A percentile compares a stretch with the other conserved stretches of the same genome.
These are phyloP conservation scores for Plantago major DNA, from an alignment of 257 asterid species.

Conservation along the genomic window DNA sequence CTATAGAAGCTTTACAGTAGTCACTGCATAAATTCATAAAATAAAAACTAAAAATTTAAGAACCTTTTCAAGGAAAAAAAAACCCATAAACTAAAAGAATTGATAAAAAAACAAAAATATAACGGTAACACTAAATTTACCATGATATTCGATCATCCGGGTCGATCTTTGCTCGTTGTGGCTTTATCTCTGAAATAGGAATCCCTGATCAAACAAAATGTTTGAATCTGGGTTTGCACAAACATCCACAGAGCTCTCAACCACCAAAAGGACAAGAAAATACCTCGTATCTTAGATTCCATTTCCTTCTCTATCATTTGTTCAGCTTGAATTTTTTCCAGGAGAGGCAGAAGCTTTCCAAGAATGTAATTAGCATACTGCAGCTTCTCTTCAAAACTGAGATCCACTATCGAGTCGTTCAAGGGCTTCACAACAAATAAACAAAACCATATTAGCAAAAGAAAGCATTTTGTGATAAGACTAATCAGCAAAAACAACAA, in stretches of 20 bases:
- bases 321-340: conserved; percentile 43
- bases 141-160: conserved; percentile 58
- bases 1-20: conserved; percentile 65
- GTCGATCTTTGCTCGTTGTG: conserved; percentile 23
- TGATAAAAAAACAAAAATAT: too few species aligned
- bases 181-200: conserved; percentile 40
- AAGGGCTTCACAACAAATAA: conserved; percentile 30
- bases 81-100: too few species aligned
- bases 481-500: too few species aligned
- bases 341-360: conserved; percentile 58
- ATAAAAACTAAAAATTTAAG: background rate
- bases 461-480: background rate
- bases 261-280: background rate
- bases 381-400: conserved; percentile 34
- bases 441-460: conserved; percentile 13
- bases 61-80: too few species aligned
- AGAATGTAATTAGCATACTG: conserved; percentile 52
- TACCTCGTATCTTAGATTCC: conserved; percentile 68
- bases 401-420: conserved; percentile 32
- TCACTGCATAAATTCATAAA: conserved; percentile 44
- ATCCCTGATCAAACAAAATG: conserved; percentile 41
- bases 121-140: conserved; percentile 34
- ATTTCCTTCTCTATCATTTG: conserved; percentile 59
- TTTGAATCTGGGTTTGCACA: conserved; percentile 6
- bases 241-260: too few species aligned